These are phyloP conservation scores for Colletotrichum sp. DNA, from an alignment of 2,329 filamentous ascomycete genomes.

Conservation along the genomic window DNA sequence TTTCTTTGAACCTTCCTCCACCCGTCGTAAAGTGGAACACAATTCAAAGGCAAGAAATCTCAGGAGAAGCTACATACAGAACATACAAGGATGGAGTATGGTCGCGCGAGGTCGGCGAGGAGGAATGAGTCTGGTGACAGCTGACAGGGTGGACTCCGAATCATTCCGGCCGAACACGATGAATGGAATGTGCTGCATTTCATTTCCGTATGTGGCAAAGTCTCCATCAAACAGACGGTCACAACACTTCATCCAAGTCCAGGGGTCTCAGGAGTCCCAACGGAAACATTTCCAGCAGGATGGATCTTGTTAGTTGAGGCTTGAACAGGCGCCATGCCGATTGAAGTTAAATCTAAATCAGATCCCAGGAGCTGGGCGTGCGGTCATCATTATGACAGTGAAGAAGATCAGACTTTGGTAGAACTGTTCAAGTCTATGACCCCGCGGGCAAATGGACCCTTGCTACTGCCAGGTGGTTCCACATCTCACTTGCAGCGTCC, in stretches of 20 bases:
- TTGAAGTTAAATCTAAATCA: background rate
- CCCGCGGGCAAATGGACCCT: fast-evolving
- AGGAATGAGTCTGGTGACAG: background rate
- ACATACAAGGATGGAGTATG: fast-evolving
- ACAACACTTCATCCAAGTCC: background rate
- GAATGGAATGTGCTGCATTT: background rate
- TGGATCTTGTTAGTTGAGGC: background rate
- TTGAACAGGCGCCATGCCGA: background rate
- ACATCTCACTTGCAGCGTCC: background rate
- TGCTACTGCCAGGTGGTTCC: background rate
- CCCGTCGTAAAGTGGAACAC: fast-evolving
- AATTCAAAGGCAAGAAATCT: background rate
- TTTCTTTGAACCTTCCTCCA: fast-evolving
- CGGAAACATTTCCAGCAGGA: background rate
- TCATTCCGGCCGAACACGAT: background rate
- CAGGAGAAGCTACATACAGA: background rate
- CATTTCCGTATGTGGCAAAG: background rate
- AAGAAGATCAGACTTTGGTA: background rate
- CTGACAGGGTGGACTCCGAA: background rate
- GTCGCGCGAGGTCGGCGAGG: background rate
- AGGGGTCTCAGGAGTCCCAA: background rate
- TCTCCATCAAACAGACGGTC: background rate
- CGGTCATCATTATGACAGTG: background rate
- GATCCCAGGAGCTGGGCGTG: background rate
- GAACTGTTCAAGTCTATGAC: background rate